Base-by-base conservation (phyloP, 805 yeast species). In the Clavispora fructus region DNA sequence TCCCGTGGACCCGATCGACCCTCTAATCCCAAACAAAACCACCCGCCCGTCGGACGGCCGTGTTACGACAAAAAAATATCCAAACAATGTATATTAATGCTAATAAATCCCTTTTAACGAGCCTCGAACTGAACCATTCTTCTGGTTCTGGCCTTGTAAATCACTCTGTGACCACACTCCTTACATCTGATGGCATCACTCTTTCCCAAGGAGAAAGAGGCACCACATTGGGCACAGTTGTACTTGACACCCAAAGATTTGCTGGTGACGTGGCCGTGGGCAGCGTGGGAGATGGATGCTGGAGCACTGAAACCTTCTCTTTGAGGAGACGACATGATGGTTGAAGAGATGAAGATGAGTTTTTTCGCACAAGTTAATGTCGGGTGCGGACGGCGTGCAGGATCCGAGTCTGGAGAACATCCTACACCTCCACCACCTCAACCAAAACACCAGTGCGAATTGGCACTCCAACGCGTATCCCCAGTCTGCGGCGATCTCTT, bases 151-250 rank as follows among this genome's bases (percentile, higher is more conserved):
- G 97, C 96, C 75, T 94, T 94, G 75, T 92, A 88, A 52, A 94
- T 75, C 50, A 94, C 97, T 73, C 99, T 85, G 73, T 94, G 98
- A 53, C 99, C 99, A 71, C 99, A 94, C 58, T 91, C 96, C 71
- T 90, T 91, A 73, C 99, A 94, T 74, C 98, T 87, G 54, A 94
- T 96, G 28, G 98, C 96, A 67, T 94, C 99, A 57, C 87, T 88
- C 71, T 92, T 89, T 44, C 89, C 83, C 56, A 94, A 79, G 3
- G 95, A 82, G 57, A 91, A 85, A 45, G 85, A 83, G 46, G 91
- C 80, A 8, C 97, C 96, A 71, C 99, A 94, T 73, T 89, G 94
- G 39, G 98, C 96, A 69, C 99, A 92, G 63, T 90, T 83, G 71
- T 92, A 92, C 61, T 86, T 87, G 58, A 90, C 94, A 46, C 97